phyloP scores from a whole-genome alignment of 352 stramenopile species.

The Peronospora tabacina region DNA sequence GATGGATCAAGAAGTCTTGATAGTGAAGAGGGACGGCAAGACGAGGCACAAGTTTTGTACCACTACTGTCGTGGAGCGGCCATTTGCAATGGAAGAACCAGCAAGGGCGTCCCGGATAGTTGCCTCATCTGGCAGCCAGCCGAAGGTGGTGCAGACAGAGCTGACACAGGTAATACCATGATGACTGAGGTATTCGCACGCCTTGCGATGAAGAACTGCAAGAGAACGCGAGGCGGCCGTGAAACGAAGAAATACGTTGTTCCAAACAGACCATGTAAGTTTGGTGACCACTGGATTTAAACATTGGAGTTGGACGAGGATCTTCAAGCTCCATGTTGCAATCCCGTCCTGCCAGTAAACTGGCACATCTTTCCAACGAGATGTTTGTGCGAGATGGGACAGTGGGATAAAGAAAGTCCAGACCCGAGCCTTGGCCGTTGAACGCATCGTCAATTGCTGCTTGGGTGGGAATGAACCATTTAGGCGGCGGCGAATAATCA shows the following conservation, averaged over 20 bases:
- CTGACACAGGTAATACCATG: neutral
- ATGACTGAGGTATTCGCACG: neutral
- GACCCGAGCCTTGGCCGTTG: neutral
- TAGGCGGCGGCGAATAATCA: neutral
- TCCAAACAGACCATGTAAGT: slow-evolving; percentile 5
- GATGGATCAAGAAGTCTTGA: neutral
- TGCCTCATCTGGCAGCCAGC: neutral
- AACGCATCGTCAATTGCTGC: neutral
- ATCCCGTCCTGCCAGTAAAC: neutral
- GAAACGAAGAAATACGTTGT: slow-evolving; percentile 2
- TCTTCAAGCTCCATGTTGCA: slow-evolving; percentile 4
- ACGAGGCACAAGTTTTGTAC: neutral
- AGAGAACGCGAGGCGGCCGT: neutral
- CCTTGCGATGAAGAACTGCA: neutral
- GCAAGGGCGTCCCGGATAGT: neutral
- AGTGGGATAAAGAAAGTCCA: slow-evolving; percentile 8
- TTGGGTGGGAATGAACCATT: slow-evolving; percentile 6
- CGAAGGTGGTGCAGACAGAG: neutral
- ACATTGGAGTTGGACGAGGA: slow-evolving; percentile 1
- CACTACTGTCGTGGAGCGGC: neutral
- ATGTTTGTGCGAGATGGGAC: neutral
- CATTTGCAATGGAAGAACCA: neutral
- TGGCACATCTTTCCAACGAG: neutral
- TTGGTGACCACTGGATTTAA: slow-evolving; percentile 3
- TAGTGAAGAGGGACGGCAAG: neutral